Evolutionary conservation across 345 rosid species (phyloP).

Genomic region (Orychophragmus violaceus): DNA sequence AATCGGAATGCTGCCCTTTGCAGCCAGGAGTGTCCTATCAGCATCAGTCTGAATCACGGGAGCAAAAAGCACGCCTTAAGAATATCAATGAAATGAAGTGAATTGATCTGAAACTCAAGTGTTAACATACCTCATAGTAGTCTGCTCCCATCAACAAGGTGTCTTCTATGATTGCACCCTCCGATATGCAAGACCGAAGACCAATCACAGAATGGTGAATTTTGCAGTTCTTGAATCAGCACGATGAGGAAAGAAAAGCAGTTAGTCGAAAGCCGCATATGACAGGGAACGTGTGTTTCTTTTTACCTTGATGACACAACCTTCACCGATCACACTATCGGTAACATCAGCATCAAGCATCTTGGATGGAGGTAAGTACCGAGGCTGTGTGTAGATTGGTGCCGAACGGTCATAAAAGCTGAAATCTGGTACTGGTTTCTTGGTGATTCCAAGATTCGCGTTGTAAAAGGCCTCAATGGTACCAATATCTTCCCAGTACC

Average conservation of each 20-base stretch:
- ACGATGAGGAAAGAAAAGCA: not conserved
- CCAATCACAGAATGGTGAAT: conserved; percentile 94
- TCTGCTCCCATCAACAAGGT: conserved; percentile 92
- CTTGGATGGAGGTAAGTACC: conserved; percentile 94
- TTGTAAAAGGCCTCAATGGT: conserved; percentile 94
- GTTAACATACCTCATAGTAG: conserved; percentile 70
- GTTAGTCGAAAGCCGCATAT: not conserved
- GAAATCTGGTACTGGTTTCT: conserved; percentile 94
- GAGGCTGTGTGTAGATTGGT: conserved; percentile 94
- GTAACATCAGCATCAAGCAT: conserved; percentile 99
- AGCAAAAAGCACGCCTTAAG: too few relatives aligned
- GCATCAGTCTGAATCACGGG: conserved; percentile 60
- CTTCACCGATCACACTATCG: conserved; percentile 93
- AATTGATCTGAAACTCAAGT: not conserved
- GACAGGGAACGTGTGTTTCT: not conserved
- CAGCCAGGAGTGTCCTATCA: conserved; percentile 70
- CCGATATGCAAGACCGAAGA: conserved; percentile 89
- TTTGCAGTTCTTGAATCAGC: conserved; percentile 62
- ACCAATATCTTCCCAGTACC: conserved; percentile 98
- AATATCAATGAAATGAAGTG: not conserved
- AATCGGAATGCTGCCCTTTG: conserved; percentile 84
- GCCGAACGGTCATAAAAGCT: conserved; percentile 96
- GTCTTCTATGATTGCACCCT: conserved; percentile 90
- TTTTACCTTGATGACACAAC: conserved; percentile 85
- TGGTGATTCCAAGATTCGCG: conserved; percentile 91